Percentiles rank a stretch among this genome's conserved stretches.
These are phyloP conservation scores for Emergomyces pasteurianus DNA, from an alignment of 2,329 filamentous ascomycete genomes.

Conservation along the genomic window DNA sequence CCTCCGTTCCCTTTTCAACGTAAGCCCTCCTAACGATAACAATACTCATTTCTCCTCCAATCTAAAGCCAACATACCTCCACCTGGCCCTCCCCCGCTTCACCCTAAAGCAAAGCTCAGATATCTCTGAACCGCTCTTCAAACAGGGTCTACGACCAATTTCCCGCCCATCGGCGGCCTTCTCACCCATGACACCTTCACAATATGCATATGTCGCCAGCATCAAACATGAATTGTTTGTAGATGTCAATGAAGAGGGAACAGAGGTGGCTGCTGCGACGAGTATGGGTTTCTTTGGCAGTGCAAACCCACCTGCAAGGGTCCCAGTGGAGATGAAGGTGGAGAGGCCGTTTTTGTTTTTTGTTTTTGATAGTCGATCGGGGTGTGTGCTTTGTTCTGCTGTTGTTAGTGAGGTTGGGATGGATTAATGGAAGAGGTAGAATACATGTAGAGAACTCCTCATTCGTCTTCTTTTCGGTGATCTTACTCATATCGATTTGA, in stretches of 20 bases:
- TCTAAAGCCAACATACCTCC: neutral
- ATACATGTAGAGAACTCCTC: too few relatives aligned
- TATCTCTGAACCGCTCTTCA: neutral
- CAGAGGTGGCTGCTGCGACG: slow-evolving; percentile 4
- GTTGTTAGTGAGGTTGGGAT: slow-evolving; percentile 3
- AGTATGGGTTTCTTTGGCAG: neutral
- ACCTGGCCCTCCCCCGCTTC: slow-evolving; percentile 5
- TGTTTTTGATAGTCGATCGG: slow-evolving; percentile 2
- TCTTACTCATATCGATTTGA: too few relatives aligned
- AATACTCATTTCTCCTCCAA: neutral
- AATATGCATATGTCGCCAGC: neutral
- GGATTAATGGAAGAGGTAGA: neutral
- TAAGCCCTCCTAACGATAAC: neutral
- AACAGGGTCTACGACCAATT: neutral
- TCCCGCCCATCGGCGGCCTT: neutral
- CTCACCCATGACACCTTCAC: neutral
- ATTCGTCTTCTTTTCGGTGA: neutral
- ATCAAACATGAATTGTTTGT: slow-evolving; percentile 5
- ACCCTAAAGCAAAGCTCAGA: slow-evolving; percentile 1
- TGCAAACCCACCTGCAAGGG: neutral
- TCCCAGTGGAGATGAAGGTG: slow-evolving; percentile 3
- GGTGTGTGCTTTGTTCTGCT: neutral
- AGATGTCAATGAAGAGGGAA: slow-evolving; percentile 6
- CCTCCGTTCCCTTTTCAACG: slow-evolving; percentile 1
- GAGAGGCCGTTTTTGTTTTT: slow-evolving; percentile 5